These are phyloP conservation scores for Teunomyces barrocoloradensis DNA, from an alignment of 805 yeast species.

Conservation along the genomic window DNA sequence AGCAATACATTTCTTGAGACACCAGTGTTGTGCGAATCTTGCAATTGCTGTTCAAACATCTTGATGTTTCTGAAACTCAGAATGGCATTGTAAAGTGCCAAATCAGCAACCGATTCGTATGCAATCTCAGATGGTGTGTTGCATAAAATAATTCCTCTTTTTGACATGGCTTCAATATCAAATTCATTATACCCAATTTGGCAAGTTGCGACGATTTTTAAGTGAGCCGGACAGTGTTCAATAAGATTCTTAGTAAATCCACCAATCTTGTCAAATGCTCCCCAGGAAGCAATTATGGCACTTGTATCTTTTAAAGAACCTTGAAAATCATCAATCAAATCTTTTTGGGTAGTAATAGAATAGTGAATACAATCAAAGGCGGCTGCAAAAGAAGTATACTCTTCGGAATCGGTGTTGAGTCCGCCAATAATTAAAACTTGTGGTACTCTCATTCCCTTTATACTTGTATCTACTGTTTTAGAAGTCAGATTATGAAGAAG, in stretches of 20 bases:
- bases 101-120: constrained; percentile 27
- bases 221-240: constrained; percentile 14
- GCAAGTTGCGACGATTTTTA: constrained; percentile 21
- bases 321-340: constrained; percentile 16
- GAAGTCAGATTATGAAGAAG: background rate
- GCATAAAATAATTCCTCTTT: constrained; percentile 21
- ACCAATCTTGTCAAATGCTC: constrained; percentile 17
- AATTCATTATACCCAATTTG: constrained; percentile 24
- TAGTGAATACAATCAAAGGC: constrained; percentile 19
- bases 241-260: constrained; percentile 21
- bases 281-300: constrained; percentile 26
- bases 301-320: constrained; percentile 14
- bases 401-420: constrained; percentile 14
- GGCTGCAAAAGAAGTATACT: constrained; percentile 15
- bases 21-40: constrained; percentile 12
- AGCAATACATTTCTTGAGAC: constrained; percentile 12
- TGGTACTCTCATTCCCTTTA: constrained; percentile 11
- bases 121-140: constrained; percentile 24
- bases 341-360: constrained; percentile 12
- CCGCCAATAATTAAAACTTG: constrained; percentile 23
- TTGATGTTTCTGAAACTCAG: constrained; percentile 24
- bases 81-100: constrained; percentile 22
- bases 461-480: too few species aligned
- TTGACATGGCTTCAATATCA: constrained; percentile 16
- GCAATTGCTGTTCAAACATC: constrained; percentile 11